Base-by-base conservation (phyloP, 1,139 yeast genomes). In the Yamadazyma membranifaciens region DNA sequence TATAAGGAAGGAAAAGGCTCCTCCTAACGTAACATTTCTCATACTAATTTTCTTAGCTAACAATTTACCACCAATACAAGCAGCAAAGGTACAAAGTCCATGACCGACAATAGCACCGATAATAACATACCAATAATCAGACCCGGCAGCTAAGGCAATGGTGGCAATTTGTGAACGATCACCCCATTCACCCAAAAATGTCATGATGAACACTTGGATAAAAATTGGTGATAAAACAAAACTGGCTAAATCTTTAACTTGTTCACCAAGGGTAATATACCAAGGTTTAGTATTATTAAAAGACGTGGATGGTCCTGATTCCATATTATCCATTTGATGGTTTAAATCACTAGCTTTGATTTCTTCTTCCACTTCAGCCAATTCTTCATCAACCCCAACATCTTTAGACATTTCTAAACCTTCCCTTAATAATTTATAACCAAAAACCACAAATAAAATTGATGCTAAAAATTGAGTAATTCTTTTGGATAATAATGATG, bases 151-250 rank as follows among this genome's bases (percentile, higher is more conserved):
- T 95, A 92, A 86, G 39, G 98, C 98, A 56, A 92, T 89, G 33
- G 97, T 94, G 30, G 98, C 96, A 41, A 92, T 88, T 66, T 92
- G 99, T 11, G 97, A 89, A 56, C 98, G 81, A 63, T 92, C 99
- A 38, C 99, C 99, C 95, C 98, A 89, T 68, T 92, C 99, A 44
- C 97, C 98, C 42, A 92, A 70, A 61, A 94, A 94, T 2, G 96
- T 88, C 98, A 94, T 91, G 40, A 83, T 81, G 60, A 92, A 92
- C 4, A 92, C 94, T 67, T 92, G 97, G 51, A 91, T 85, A 91
- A 96, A 92, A 12, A 83, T 69, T 2, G 98, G 98, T 5, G 96
- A 85, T 40, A 92, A 69, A 12, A 89, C 67, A 45, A 82, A 77
- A 2, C 80, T 65, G 3, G 83, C 80, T 46, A 84, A 69, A 50